Evolutionary conservation across 2,329 filamentous ascomycete species (phyloP).

Genomic region (Diaporthe citri): DNA sequence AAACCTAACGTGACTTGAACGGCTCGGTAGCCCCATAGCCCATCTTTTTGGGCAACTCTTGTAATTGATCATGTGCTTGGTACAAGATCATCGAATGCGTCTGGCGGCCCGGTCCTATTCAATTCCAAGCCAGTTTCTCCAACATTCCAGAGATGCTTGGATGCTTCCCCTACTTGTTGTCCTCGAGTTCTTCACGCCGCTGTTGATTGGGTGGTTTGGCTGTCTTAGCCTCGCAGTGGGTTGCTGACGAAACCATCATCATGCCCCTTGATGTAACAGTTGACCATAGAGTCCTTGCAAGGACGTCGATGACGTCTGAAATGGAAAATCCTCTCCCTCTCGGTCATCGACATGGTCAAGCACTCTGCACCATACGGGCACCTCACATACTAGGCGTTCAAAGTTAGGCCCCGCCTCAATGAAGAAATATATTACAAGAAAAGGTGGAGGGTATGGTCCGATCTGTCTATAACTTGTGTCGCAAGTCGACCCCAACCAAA

Average conservation of each 20-base stretch:
- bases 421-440: no score
- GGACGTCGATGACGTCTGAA: neutral
- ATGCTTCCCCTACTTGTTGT: neutral
- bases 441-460: neutral
- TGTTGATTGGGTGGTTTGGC: neutral
- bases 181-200: neutral
- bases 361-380: neutral
- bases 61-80: neutral
- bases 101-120: neutral
- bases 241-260: neutral
- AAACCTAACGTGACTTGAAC: neutral
- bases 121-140: neutral
- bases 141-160: no score
- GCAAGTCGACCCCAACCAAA: neutral
- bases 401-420: neutral
- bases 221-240: neutral
- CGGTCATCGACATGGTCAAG: neutral
- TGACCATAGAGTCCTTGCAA: conserved; percentile 2
- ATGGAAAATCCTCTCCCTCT: neutral
- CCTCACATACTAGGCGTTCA: neutral
- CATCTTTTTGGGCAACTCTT: neutral
- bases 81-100: no score
- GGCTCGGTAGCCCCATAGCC: neutral
- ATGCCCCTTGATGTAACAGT: conserved; percentile 18
- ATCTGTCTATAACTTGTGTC: neutral